Evolutionary conservation across 202 grass and related monocot species (phyloP), one percentile per base, ranked within the genome.

Genomic region (Carex arenaria): DNA sequence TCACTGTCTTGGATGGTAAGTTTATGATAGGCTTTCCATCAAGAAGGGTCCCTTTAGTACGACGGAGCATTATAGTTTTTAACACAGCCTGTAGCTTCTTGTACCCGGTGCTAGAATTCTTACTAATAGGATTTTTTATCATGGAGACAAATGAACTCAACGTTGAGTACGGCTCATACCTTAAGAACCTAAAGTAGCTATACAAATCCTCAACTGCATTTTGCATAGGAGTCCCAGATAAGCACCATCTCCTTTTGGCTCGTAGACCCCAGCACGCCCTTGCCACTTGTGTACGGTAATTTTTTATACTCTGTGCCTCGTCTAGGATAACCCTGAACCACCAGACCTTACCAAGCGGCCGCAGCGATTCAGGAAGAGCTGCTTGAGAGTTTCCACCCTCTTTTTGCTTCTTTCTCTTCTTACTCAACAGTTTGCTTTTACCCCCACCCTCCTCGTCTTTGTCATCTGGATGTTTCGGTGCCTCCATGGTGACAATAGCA

Each of bases 201-300:
- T 89, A 99, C 32, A 99, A 89, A 85, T 99, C 96, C 53, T 99
- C 96, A 65, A 99, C 91, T 51, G 96, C 89, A 87, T 99, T 99
- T 84, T 99, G 96, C 89, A 99, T 99, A 59, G 96, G 96, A 12
- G 96, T 99, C 36, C 96, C 96, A 69, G 96, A 99, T 76, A 99
- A 99, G 79, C 96, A 99, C 96, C 96, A 99, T 83, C 96, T 99
- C 89, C 96, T 91, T 90, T 99, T 99, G 42, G 96, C 96, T 78
- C 93, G 86, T 84, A 99, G 72, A 87, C 91, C 91, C 93, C 96
- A 99, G 80, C 96, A 99, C 73, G 96, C 91, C 64, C 96, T 93
- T 45, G 96, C 93, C 84, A 99, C 96, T 53, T 94, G 90, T 71
- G 96, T 99, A 78, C 96, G 89, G 82, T 96, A 88, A 88, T 99